Evolutionary conservation across 257 asterid species (phyloP).

Genomic region (Solanum appendiculatum): DNA sequence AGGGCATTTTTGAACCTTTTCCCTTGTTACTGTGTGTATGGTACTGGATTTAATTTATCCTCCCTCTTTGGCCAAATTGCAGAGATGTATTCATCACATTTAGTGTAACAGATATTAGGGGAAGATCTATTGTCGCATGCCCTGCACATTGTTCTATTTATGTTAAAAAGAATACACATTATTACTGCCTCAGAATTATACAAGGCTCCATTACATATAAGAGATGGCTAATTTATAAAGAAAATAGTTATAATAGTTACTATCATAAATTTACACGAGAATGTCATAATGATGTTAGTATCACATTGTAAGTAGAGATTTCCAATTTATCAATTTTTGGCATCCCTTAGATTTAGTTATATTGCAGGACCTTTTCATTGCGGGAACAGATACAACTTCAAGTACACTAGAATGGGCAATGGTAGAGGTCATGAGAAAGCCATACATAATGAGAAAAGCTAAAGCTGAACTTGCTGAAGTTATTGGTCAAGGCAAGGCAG

Average conservation of each 20-base stretch:
- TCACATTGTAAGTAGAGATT: neutral
- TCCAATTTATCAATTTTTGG: neutral
- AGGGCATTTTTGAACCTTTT: too few species aligned
- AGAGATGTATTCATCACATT: neutral
- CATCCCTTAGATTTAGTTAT: neutral
- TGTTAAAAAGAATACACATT: neutral
- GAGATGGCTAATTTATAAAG: neutral
- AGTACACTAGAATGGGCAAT: conserved; percentile 77
- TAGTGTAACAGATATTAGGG: neutral
- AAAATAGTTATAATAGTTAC: neutral
- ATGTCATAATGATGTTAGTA: neutral
- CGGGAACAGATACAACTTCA: conserved; percentile 61
- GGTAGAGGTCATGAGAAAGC: conserved; percentile 54
- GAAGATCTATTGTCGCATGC: neutral
- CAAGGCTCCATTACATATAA: neutral
- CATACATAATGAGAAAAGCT: conserved; percentile 35
- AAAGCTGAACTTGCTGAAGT: conserved; percentile 45
- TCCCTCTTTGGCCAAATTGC: neutral
- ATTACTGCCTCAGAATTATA: neutral
- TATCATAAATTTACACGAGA: too few species aligned
- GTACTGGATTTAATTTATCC: neutral
- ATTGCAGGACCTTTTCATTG: conserved; percentile 47
- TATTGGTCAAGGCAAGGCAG: conserved; percentile 34
- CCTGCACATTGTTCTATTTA: neutral
- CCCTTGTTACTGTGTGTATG: neutral